Percentiles rank a stretch among this genome's conserved stretches.
These are phyloP conservation scores for Cadophora malorum DNA, from an alignment of 2,329 filamentous ascomycete genomes.

Conservation along the genomic window DNA sequence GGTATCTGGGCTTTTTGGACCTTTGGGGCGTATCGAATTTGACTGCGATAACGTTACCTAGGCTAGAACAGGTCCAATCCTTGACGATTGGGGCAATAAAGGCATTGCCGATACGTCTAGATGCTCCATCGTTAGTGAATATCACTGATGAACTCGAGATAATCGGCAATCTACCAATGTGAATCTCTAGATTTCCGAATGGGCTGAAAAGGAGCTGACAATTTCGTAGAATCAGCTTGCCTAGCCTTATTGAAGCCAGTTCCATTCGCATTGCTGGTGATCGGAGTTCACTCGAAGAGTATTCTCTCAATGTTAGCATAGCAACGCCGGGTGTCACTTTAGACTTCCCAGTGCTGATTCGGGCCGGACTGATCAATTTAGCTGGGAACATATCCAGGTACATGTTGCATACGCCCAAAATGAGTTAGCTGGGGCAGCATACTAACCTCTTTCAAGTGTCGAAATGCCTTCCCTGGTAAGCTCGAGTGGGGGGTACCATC, in stretches of 20 bases:
- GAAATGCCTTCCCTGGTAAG: neutral
- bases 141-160: neutral
- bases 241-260: neutral
- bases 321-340: neutral
- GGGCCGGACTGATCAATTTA: neutral
- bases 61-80: neutral
- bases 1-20: neutral
- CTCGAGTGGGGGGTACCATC: neutral
- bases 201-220: neutral
- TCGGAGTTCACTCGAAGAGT: neutral
- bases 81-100: too few species aligned
- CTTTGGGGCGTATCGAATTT: neutral
- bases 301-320: neutral
- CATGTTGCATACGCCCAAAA: neutral
- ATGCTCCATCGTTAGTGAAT: neutral
- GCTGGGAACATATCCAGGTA: neutral
- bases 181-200: neutral
- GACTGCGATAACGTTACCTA: neutral
- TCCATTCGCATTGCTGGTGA: neutral
- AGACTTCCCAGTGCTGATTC: neutral
- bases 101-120: too few species aligned
- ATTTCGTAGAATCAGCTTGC: constrained; percentile 10
- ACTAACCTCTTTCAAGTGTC: neutral
- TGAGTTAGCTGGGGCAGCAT: too few species aligned
- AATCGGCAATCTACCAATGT: constrained; percentile 5